These are phyloP conservation scores for Spergularia azorica DNA, from an alignment of 179 eudicot genomes.

Conservation along the genomic window DNA sequence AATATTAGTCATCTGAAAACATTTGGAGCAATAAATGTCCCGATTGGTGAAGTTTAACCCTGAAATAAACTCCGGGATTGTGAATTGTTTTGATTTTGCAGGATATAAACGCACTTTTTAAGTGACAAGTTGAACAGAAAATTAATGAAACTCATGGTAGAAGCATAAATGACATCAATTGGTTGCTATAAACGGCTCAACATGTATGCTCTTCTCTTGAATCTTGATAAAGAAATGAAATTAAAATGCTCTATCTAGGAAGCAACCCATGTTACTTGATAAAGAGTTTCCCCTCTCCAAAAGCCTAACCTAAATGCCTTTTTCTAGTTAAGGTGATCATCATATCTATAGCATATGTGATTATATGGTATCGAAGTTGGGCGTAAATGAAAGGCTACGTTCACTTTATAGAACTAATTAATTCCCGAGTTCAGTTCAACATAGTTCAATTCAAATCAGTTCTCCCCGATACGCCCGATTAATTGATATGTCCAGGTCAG, in stretches of 20 bases:
- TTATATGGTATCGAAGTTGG: not conserved
- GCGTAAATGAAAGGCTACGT: too few species aligned
- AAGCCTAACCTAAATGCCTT: not conserved
- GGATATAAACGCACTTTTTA: not conserved
- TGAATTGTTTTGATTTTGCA: not conserved
- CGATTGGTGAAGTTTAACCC: not conserved
- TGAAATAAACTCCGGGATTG: not conserved
- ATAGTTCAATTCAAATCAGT: too few species aligned
- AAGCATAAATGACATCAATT: constrained; percentile 20
- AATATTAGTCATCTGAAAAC: not conserved
- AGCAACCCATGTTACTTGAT: constrained; percentile 24
- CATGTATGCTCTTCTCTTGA: constrained; percentile 20
- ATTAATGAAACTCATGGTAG: not conserved
- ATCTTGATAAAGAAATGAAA: constrained; percentile 3
- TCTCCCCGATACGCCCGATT: too few species aligned
- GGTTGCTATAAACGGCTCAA: constrained; percentile 28
- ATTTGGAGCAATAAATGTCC: constrained; percentile 12
- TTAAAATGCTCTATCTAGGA: constrained; percentile 10
- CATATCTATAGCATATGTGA: not conserved
- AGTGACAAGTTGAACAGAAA: not conserved
- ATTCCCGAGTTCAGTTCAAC: too few species aligned
- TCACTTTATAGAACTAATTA: too few species aligned
- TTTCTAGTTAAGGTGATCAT: not conserved
- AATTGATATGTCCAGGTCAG: too few species aligned
- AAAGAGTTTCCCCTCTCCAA: not conserved